Base-by-base conservation (phyloP, 2,329 filamentous ascomycete genomes). In the Cyphellophora attinorum region DNA sequence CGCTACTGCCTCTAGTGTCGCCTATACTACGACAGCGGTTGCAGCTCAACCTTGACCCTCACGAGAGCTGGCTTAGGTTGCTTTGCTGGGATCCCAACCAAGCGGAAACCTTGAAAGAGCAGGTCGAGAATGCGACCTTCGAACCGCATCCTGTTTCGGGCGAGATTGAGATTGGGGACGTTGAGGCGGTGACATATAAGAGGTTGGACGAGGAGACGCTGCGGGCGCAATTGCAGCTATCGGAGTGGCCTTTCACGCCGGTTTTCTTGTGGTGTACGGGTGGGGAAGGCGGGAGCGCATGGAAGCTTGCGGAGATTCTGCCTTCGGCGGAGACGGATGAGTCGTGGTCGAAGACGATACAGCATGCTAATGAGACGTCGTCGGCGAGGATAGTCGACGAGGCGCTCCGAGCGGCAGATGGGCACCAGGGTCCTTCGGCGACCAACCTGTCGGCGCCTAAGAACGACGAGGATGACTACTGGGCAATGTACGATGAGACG, bases 141-240 rank as follows among this genome's bases (percentile, higher is more conserved):
- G 76, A 79, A 51, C 72, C 74, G 29, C 76, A 80, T 46, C 76
- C 76, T 0, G 69, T 71, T 3, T 79, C 76, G 1, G 76, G 76
- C 31, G 76, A 80, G 49, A 68, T 80, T 29, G 76, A 80, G 50
- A 55, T 78, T 4, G 67, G 71, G 13, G 72, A 74, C 27, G 64
- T 72, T n/a, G 58, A 69, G 19, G 56, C 62, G 3, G 62, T 74
- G 19, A 59, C 62, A 19, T 80, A 76, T 57, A 67, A 70, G 41
- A 63, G 72, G 23, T 56, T 77, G 29, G 76, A 80, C 40, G 61
- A 71, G 15, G 76, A 80, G 54, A 80, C 76, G 1, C 54, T 80
- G 14, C 72, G 75, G 28, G 58, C 70, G 3, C 62, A 64, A 32
- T 50, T 79, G 11, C 56, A 69, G 11, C 53, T 78, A 4, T 50